Percentiles rank a stretch among this genome's conserved stretches.
Conservation (phyloP, 768 basidiomycete species). For the Russula griseocarnosa region DNA sequence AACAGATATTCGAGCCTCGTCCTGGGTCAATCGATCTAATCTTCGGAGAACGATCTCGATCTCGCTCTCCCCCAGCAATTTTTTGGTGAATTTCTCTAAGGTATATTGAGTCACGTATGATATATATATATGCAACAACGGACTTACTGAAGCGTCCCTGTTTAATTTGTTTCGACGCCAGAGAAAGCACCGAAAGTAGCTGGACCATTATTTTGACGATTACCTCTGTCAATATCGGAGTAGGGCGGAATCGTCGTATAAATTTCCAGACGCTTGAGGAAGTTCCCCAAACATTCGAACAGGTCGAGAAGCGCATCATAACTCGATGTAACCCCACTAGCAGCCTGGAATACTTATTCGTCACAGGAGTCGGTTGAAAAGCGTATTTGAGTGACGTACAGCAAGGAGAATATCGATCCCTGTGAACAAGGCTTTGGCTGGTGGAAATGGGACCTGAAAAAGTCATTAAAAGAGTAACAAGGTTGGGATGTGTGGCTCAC, state of each 20-base stretch:
- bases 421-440: background rate
- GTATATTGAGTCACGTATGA: background rate
- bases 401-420: background rate
- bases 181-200: background rate
- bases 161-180: constrained; percentile 4
- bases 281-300: background rate
- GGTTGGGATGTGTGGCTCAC: background rate
- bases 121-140: background rate
- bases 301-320: constrained; percentile 7
- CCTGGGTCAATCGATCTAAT: constrained; percentile 3
- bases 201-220: constrained; percentile 6
- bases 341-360: background rate
- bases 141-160: constrained; percentile 11
- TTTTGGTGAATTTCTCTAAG: constrained; percentile 1
- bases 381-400: background rate
- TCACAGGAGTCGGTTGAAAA: background rate
- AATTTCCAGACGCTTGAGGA: background rate
- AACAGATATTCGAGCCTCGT: background rate
- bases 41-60: background rate
- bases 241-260: background rate
- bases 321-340: background rate
- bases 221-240: background rate
- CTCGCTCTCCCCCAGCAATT: constrained; percentile 1
- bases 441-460: background rate
- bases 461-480: no score